Conservation (phyloP, 805 yeast genomes). For the Barnettozyma sucrosica region DNA sequence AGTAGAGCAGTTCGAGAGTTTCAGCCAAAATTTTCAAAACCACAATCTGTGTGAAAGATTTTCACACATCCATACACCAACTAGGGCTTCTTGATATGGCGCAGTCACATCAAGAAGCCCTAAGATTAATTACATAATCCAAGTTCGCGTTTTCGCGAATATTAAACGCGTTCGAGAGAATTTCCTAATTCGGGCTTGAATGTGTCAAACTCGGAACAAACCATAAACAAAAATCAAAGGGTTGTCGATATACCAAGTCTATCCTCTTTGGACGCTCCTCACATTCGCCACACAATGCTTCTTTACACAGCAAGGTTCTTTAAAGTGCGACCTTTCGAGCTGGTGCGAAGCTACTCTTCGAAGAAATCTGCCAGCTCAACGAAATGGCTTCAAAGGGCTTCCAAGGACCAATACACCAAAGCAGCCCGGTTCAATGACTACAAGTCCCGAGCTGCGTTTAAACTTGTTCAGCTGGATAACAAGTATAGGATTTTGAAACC, state of each 20-base stretch:
- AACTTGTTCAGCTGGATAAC: slow-evolving; percentile 68
- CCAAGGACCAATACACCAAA: slow-evolving; percentile 55
- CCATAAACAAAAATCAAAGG: background rate
- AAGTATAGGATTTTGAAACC: slow-evolving; percentile 53
- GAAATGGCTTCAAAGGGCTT: slow-evolving; percentile 73
- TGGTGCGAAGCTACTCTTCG: slow-evolving; percentile 13
- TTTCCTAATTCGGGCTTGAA: background rate
- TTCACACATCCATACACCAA: slow-evolving; percentile 6
- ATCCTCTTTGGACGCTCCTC: background rate
- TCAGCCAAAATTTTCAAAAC: slow-evolving; percentile 4
- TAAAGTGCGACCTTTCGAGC: slow-evolving; percentile 2
- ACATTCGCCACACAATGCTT: background rate
- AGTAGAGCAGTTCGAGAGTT: background rate
- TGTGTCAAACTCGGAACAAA: background rate
- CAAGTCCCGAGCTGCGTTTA: slow-evolving; percentile 88
- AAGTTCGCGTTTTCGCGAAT: background rate
- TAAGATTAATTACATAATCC: background rate
- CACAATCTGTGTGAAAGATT: background rate
- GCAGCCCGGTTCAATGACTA: slow-evolving; percentile 60
- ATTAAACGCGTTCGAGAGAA: background rate
- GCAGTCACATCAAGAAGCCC: slow-evolving; percentile 9
- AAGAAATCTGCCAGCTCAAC: slow-evolving; percentile 46
- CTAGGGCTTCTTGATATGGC: background rate
- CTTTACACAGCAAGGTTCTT: background rate
- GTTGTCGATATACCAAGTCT: background rate